These are phyloP conservation scores for Botrytis cinerea DNA, from an alignment of 2,329 filamentous ascomycete species.

Conservation along the genomic window DNA sequence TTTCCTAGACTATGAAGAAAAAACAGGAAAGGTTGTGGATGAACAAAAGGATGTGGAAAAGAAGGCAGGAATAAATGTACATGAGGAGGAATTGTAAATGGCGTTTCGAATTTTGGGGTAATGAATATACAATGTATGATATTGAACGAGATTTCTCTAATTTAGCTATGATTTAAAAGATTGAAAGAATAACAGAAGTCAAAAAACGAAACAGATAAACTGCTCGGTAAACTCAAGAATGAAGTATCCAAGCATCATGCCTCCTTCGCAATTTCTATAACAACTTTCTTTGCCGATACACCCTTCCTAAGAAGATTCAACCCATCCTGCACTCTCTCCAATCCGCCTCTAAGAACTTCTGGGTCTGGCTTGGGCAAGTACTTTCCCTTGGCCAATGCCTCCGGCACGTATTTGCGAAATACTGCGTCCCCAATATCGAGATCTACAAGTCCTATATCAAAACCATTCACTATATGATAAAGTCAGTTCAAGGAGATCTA, in stretches of 20 bases:
- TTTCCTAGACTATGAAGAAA: slow-evolving; percentile 18
- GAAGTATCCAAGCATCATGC: not conserved
- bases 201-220: not conserved
- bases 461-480: slow-evolving; percentile 34
- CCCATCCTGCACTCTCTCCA: slow-evolving; percentile 47
- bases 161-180: not conserved
- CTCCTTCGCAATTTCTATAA: slow-evolving; percentile 40
- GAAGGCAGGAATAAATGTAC: slow-evolving; percentile 4
- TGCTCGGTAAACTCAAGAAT: not conserved
- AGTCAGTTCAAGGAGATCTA: slow-evolving; percentile 11
- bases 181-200: not conserved
- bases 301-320: slow-evolving; percentile 45
- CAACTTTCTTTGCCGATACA: slow-evolving; percentile 48
- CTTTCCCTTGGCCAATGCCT: slow-evolving; percentile 43
- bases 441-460: slow-evolving; percentile 37
- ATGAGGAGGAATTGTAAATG: slow-evolving; percentile 4
- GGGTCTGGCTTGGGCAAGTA: slow-evolving; percentile 46
- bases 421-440: slow-evolving; percentile 41
- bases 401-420: slow-evolving; percentile 45
- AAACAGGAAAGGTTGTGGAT: not conserved
- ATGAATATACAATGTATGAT: not conserved
- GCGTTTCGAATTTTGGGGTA: not conserved
- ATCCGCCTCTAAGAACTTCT: slow-evolving; percentile 45
- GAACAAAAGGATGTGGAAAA: slow-evolving; percentile 6
- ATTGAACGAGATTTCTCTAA: not conserved